Base-by-base conservation (phyloP, 208 protist genomes). In the Entamoeba histolytica region DNA sequence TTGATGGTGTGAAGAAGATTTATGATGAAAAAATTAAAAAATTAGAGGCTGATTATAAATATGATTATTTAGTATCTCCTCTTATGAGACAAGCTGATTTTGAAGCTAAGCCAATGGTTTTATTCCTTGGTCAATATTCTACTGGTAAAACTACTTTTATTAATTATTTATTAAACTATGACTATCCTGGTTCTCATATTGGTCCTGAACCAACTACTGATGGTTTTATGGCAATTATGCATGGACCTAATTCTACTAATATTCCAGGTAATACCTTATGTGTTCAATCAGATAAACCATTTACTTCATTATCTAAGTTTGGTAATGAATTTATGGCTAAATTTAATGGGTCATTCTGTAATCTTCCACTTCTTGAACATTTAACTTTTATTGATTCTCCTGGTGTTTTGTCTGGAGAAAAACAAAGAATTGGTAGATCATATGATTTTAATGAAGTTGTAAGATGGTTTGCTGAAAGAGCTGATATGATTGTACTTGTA, bases 311-410 rank as follows among this genome's bases (percentile, higher is more conserved):
- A 1, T 50, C n/a, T 8, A 93, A 92, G 31, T 95, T 93, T 92
- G 73, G 49, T 15, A 92, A 97, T 92, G 91, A 93, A 1, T 97
- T 98, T 94, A 95, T 96, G 3, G 97, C 97, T 93, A 96, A 95
- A 93, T 97, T 98, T 93, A 94, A 96, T 52, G 97, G 96, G 50
- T 73, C 97, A 10, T 93, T 97, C 69, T 93, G 91, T 5, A 95
- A 96, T 23, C 96, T 97, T 93, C 97, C 97, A 12, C 96, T 98
- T 78, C 96, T 98, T 10, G 94, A 97, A 49, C 96, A 97, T 78
- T 94, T 98, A 73, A 97, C 96, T 31, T 92, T 99, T 78, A 96
- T 99, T 51, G 98, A 99, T 96, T 98, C 97, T 14, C 98, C 98
- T 0, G 98, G 98, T 93, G 97, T 99, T 17, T 95, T 99, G 0